Base-by-base conservation (phyloP, 768 basidiomycete species). In the Leccinum olivaceopallidum region DNA sequence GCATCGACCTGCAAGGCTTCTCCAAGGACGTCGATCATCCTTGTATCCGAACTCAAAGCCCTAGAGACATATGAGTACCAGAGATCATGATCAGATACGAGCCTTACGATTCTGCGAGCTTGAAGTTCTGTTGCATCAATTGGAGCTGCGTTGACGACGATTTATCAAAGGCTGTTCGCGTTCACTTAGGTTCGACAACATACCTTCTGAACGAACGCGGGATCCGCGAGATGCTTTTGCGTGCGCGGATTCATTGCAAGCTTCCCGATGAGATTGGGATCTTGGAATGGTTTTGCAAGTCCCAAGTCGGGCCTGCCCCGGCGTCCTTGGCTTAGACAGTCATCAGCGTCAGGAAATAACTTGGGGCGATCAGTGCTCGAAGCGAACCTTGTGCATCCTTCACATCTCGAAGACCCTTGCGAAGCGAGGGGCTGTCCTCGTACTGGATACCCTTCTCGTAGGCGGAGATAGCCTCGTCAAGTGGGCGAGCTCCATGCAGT, bases 21-120 rank as follows among this genome's bases (percentile, higher is more conserved):
- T n/a, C 95, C 95, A 49, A 98, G 80, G 14, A 94, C 94, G 69
- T 92, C 89, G 73, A 94, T 94, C 93, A 97, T 94, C 60, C 95
- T 85, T 37, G 95, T 86, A 75, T 98, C 95, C 42, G 58, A 60
- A 62, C 85, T 78, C 66, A 90, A 73, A 68, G 85, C 81, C 50
- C 83, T 85, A 55, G 28, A 28, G 28, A 28, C 12, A 32, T 16
- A 42, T 69, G 39, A 71, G 62, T 18, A 26, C 42, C n/a, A 16
- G 32, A 7, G 36, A 8, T 10, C 20, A 34, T 55, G n/a, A 30
- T 13, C 4, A 54, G 14, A n/a, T 24, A 22, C 49, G 12, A 49
- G 44, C n/a, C 81, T 61, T 59, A 86, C 86, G 70, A 74, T 57
- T 85, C 79, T 22, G 87, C 89, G 53, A 91, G 76, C 55, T 69